Base-by-base conservation (phyloP, 2,329 filamentous ascomycete species). In the Verticillium nubilum region DNA sequence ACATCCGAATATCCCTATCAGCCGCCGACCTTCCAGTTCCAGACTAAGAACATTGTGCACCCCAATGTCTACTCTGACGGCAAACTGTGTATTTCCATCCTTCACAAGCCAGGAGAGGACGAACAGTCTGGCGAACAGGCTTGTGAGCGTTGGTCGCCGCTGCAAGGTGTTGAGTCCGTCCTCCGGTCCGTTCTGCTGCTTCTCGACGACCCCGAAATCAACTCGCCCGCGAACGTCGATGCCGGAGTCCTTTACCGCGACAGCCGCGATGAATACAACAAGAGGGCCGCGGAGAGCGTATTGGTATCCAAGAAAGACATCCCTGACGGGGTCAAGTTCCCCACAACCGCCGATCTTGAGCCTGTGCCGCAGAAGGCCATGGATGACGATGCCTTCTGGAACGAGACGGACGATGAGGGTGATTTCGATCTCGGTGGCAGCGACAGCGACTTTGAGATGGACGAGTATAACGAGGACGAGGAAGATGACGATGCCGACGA, bases 41-140 rank as follows among this genome's bases (percentile, higher is more conserved):
- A 86, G 19, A 77, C 79, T 25, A 83, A 82, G 33, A 86, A 90
- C 17, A 88, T 98, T 63, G 92, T 86, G 76, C 94, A 99, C 73
- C 94, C 94, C 3, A 99, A 99, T 73, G 88, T 99, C 69, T 98
- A 98, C 77, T 77, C 86, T 5, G 91, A 97, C 72, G 94, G 94
- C 67, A 88, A 88, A 66, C 84, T 98, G 52, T 98, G 95, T 79
- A 98, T 99, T 72, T 97, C 93, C 53, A 99, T 99, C 68, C 86
- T 99, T 12, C 94, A 99, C 74, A 84, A 86, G 19, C 92, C 95
- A 0, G 95, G 95, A 65, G 92, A 97, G 62, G 94, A 98, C 70
- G 86, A 90, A 66, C 94, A 93, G 80, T 97, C 93, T 0, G 95
- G 95, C 62, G 94, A 98, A 75, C 77, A 84, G 42, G 94, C 95